Evolutionary conservation across 2,329 filamentous ascomycete genomes (phyloP).

Genomic region (Colletotrichum noveboracense): DNA sequence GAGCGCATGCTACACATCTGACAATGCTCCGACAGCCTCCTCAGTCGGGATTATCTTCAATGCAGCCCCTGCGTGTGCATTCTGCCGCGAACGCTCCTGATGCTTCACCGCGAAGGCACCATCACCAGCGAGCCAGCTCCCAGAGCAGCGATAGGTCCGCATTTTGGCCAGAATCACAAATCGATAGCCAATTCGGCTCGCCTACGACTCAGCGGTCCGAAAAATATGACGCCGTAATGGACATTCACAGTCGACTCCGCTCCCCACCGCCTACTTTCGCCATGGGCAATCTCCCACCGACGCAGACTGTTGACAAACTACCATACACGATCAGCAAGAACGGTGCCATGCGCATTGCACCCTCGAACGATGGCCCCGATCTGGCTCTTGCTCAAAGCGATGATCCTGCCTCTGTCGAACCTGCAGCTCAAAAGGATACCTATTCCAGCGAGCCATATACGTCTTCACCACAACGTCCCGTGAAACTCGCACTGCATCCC

Average conservation of each 20-base stretch:
- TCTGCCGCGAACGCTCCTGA: constrained; percentile 24
- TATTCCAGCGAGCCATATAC: not conserved
- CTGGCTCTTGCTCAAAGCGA: constrained; percentile 22
- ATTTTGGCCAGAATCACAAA: constrained; percentile 19
- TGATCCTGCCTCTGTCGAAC: constrained; percentile 24
- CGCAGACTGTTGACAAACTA: constrained; percentile 8
- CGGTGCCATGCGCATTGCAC: constrained; percentile 37
- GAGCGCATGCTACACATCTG: constrained; percentile 29
- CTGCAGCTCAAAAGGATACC: constrained; percentile 15
- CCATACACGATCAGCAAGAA: constrained; percentile 41
- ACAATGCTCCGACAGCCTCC: constrained; percentile 24
- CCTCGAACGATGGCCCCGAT: constrained; percentile 21
- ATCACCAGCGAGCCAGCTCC: constrained; percentile 23
- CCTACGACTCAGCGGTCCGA: constrained; percentile 15
- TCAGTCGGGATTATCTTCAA: constrained; percentile 19
- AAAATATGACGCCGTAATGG: constrained; percentile 8
- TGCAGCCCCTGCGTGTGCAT: constrained; percentile 16
- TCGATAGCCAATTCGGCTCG: constrained; percentile 19
- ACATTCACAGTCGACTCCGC: constrained; percentile 7
- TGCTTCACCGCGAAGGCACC: constrained; percentile 24
- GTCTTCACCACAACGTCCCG: constrained; percentile 26
- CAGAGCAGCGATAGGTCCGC: constrained; percentile 32
- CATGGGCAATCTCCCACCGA: not conserved
- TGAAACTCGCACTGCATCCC: constrained; percentile 46
- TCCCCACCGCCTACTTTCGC: not conserved